Evolutionary conservation across 306 rosid genomes (phyloP), one percentile per base, ranked within the genome.

Genomic region (Erythrophleum fordii): DNA sequence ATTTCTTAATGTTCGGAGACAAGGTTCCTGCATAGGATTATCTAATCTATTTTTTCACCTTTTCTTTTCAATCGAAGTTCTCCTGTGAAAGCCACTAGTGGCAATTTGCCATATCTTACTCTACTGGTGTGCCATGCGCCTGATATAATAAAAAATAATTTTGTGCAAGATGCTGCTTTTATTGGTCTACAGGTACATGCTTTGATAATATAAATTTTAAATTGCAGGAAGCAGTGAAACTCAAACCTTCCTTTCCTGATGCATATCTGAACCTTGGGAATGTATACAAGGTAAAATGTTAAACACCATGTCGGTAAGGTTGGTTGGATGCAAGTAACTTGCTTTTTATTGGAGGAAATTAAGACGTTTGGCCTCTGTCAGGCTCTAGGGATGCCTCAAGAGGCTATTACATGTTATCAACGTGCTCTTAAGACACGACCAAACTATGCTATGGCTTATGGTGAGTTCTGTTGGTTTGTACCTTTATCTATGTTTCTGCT

Each of bases 231-330:
- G 98, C 98, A 29, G 94, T 92, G 65, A 95, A 92, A 85, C 95
- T 91, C 76, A 95, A 95, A 85, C 98, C 98, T 68, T 85, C 91
- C 62, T 95, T 95, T 90, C 92, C 98, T 64, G 98, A 95, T 87
- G 98, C 98, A 20, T 95, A 95, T 72, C 79, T 95, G 89, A 95
- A 95, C 88, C 92, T 95, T 79, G 98, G 98, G 69, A 95, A 95
- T 82, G 98, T 95, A 62, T 95, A 92, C 85, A 95, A 95, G 98
- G 98, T 95, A 90, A 84, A 86, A 73, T 87, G 86, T 86, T 71
- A 70, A 91, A 82, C 72, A 51, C 86, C 78, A 42, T 86, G 81
- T 86, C 64, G 68, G 65, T 77, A 80, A 76, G 86, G 86, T 87
- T 85, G 64, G 77, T 82, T 86, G 82, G 80, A 84, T 90, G 81